Evolutionary conservation across 2,329 filamentous ascomycete species (phyloP).

Genomic region (Colletotrichum limetticola): DNA sequence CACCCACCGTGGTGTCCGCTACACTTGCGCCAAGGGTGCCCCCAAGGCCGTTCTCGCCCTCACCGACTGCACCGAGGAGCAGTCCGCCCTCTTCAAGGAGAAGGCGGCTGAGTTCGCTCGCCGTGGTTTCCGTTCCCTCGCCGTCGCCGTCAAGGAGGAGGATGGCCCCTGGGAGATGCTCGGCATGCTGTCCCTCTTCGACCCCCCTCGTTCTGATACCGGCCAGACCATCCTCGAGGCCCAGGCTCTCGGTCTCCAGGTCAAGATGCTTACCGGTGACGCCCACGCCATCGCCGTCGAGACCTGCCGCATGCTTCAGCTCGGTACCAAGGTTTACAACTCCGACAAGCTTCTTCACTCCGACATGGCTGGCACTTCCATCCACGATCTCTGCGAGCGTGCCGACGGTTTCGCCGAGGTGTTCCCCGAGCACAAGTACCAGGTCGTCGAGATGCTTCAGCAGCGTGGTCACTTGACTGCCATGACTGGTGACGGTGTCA

Average conservation of each 20-base stretch:
- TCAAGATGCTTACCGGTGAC: conserved; percentile 87
- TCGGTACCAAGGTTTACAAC: conserved; percentile 85
- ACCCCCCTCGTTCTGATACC: conserved; percentile 82
- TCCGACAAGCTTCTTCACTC: conserved; percentile 81
- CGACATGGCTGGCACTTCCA: conserved; percentile 77
- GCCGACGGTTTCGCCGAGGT: conserved; percentile 80
- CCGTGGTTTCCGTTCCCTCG: conserved; percentile 83
- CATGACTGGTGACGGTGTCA: conserved; percentile 83
- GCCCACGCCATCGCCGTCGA: conserved; percentile 84
- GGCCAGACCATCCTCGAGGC: conserved; percentile 82
- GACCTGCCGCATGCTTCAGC: conserved; percentile 84
- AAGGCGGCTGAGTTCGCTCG: conserved; percentile 81
- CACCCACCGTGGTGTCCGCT: conserved; percentile 75
- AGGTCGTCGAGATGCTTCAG: conserved; percentile 81
- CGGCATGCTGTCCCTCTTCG: conserved; percentile 84
- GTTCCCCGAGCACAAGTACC: conserved; percentile 81
- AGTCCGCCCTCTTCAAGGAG: conserved; percentile 73
- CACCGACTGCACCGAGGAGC: conserved; percentile 73
- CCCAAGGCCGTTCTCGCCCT: conserved; percentile 80
- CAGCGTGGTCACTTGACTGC: conserved; percentile 78
- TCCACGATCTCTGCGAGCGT: conserved; percentile 81
- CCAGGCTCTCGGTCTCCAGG: conserved; percentile 78
- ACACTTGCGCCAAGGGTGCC: conserved; percentile 81
- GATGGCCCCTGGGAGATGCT: conserved; percentile 79
- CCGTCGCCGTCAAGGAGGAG: conserved; percentile 83